Percentiles rank a stretch among this genome's conserved stretches.
phyloP scores from a whole-genome alignment of 768 basidiomycete genomes.

The Suillus clintonianus region DNA sequence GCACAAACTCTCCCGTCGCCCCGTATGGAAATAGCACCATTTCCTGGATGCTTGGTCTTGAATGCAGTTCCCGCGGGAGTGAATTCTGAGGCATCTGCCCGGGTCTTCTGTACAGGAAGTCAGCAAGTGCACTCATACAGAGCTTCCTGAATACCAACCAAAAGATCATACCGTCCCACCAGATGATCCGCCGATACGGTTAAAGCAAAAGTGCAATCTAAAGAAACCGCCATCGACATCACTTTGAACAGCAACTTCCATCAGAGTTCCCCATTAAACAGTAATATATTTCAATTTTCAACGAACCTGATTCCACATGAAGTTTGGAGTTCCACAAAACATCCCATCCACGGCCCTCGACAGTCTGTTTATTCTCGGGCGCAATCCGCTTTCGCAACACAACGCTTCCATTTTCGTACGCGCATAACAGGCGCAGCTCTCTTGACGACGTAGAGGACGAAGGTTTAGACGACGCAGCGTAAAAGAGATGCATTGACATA shows the following conservation, averaged over 20 bases:
- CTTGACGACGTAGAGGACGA: constrained; percentile 30
- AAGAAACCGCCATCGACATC: constrained; percentile 82
- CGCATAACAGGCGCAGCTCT: constrained; percentile 66
- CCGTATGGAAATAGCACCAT: constrained; percentile 70
- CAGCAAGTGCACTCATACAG: constrained; percentile 5
- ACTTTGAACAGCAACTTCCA: constrained; percentile 43
- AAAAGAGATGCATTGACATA: constrained; percentile 81
- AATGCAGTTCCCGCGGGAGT: constrained; percentile 31
- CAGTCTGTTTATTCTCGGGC: constrained; percentile 38
- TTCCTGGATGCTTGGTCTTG: constrained; percentile 80
- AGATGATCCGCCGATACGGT: constrained; percentile 87
- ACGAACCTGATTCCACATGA: constrained; percentile 73
- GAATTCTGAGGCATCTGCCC: constrained; percentile 16
- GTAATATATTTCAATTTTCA: constrained; percentile 16
- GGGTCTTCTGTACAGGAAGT: constrained; percentile 10
- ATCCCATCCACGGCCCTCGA: constrained; percentile 78
- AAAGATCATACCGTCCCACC: constrained; percentile 62
- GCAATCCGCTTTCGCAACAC: constrained; percentile 56
- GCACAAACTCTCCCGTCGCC: constrained; percentile 80
- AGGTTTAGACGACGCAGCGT: no score
- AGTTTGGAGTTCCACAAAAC: constrained; percentile 62
- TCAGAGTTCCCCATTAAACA: not conserved
- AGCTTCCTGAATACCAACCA: constrained; percentile 36
- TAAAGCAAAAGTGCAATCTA: constrained; percentile 58
- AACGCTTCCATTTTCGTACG: constrained; percentile 85